Evolutionary conservation across 768 basidiomycete species (phyloP), one percentile per base, ranked within the genome.

Genomic region (Nidula microcarpa): DNA sequence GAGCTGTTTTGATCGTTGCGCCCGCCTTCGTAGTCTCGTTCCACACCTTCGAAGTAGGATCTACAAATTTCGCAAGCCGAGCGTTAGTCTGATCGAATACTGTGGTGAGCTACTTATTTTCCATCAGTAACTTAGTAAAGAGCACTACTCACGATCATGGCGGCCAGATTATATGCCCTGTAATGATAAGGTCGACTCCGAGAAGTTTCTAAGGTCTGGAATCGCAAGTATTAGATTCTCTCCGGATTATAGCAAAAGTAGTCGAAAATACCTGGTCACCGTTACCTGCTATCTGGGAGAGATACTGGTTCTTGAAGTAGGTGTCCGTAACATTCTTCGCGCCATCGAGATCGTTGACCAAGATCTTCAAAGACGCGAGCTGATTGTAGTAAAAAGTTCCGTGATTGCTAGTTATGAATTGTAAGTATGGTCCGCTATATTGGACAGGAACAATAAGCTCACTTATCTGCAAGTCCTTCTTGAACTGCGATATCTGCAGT

Each of bases 101-200:
- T n/a, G 30, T 17, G 23, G 23, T 30, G 23, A 30, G 23, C 23
- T 30, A 30, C 23, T 30, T 30, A 4, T 30, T 30, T 30, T 30
- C 23, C 23, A 30, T 8, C 5, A n/a, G 16, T 41, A 5, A 49
- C 17, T 13, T 30, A 32, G 23, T 23, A 4, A n/a, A 13, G 33
- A 14, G 18, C 16, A 41, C 5, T 7, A 63, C 79, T 62, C 55
- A 85, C 84, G 47, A 86, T 81, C 79, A 87, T 82, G 6, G 83
- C 85, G 1, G 79, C 81, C 13, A 87, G 72, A 56, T 89, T 89
- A 67, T 85, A 87, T 0, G 78, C 75, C 8, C 82, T 76, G 62
- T 87, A 87, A 60, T 87, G 85, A 63, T 80, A 86, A 13, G 86
- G 84, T 9, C 80, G 72, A 1, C 84, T 84, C 30, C 86, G 79